Base-by-base conservation (phyloP, 345 rosid species). In the Populus deltoides region DNA sequence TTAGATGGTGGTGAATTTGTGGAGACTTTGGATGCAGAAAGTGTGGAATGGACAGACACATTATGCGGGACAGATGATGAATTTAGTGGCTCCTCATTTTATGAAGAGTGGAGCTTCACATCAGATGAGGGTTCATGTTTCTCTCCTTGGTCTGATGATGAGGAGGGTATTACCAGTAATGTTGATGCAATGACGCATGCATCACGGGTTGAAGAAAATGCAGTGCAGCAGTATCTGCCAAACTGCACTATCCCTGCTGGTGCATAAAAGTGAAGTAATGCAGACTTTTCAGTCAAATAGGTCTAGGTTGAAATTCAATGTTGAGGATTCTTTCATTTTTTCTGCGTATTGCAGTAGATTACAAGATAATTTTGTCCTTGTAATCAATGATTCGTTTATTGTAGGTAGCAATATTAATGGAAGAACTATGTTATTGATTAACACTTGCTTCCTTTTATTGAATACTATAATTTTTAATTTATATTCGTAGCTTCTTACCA, bases 41-140 rank as follows among this genome's bases (percentile, higher is more conserved):
- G 49, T 15, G 20, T 12, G 27, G 31, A 65, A 12, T 66, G 38
- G 7, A 8, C 25, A 7, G 67, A 11, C 51, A 41, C 75, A 20
- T 61, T 77, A 41, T 24, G 45, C 45, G 24, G 31, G 45, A 20
- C 17, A 20, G 63, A 70, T 20, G 27, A 70, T 71, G 75, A 77
- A 36, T 70, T 63, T 12, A 24, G 70, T 77, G 31, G 17, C 16
- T 71, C 63, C 4, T 62, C 10, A 5, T 24, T 3, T 77, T 71
- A 57, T 43, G 71, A 70, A 15, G 70, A 62, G 9, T 71, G 43
- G 45, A 45, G 71, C 69, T 57, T 29, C 67, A 39, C 55, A 77
- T 62, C 70, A 29, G 80, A 71, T n/a, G 51, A 78, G 66, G 49
- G 36, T 49, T 71, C 61, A 9, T 71, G 75, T 61, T 77, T 70